Base-by-base conservation (phyloP, 805 yeast species). In the Saccharomycopsis selenospora region DNA sequence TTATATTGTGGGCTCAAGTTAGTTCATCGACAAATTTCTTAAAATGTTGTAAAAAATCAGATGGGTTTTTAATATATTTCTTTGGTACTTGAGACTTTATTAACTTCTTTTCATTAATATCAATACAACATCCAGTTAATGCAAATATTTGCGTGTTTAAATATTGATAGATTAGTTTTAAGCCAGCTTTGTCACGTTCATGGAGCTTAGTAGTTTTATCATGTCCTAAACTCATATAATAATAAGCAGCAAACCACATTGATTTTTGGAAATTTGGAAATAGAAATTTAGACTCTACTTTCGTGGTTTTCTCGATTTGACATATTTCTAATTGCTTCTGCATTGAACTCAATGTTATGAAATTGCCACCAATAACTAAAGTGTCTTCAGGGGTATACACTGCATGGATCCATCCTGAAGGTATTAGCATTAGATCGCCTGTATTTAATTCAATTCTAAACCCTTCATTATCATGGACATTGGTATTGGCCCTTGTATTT, bases 381-480 rank as follows among this genome's bases (percentile, higher is more conserved):
- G 95, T 77, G 60, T 89, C 95, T 13, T 68, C 66, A 0, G 95
- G 91, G 0, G 96, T 88, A 58, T 79, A 79, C 0, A 89, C 97
- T 0, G 93, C 80, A 63, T 89, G 96, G 44, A 89, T 88, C 95
- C 95, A 89, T 0, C 96, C 95, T 38, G 93, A 80, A 2, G 97
- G 96, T 17, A 89, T 81, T 11, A 88, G 70, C 64, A 89, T 72
- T 23, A 88, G 70, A 58, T 89, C 96, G 1, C 95, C 95, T 1
- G 76, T 65, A 0, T 55, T 46, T 18, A 84, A 58, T 5, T 72
- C 70, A 14, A 81, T 79, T 46, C 75, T 74, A 44, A 79, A 66
- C 17, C 88, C 86, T 27, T 25, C n/a, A 5, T 63, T 61, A 30
- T 67, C 43, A 10, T 14, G 25, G 11, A 4, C 11, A n/a, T 3